Conservation (phyloP, 75 land plant genomes). For the Ceratopteris richardii region DNA sequence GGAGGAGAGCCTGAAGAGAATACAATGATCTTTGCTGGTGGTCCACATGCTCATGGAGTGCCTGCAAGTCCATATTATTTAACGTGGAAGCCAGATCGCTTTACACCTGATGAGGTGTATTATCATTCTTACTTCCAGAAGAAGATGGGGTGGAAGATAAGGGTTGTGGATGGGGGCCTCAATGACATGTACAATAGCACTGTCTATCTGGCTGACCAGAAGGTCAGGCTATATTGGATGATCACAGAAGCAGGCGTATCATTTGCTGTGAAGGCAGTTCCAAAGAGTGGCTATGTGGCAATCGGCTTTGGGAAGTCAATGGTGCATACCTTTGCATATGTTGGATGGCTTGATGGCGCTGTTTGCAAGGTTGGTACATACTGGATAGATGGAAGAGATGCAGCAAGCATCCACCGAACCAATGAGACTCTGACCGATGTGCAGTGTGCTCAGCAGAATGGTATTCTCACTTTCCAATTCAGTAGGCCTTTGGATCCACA, state of each 20-base stretch:
- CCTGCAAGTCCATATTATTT: slow-evolving; percentile 64
- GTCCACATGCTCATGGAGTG: slow-evolving; percentile 75
- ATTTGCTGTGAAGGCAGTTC: slow-evolving; percentile 84
- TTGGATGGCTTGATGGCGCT: slow-evolving; percentile 85
- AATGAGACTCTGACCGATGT: slow-evolving; percentile 66
- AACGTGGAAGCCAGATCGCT: slow-evolving; percentile 78
- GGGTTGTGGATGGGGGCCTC: slow-evolving; percentile 96
- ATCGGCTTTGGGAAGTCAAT: slow-evolving; percentile 88
- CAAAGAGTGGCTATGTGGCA: slow-evolving; percentile 92
- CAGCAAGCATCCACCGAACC: slow-evolving; percentile 63
- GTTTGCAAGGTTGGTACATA: slow-evolving; percentile 63
- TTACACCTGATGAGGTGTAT: slow-evolving; percentile 84
- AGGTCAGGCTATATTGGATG: slow-evolving; percentile 88
- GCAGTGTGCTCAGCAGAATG: slow-evolving; percentile 70
- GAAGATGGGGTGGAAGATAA: slow-evolving; percentile 97
- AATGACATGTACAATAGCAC: slow-evolving; percentile 97
- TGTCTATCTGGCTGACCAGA: slow-evolving; percentile 86
- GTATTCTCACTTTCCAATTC: slow-evolving; percentile 88
- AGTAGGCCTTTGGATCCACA: slow-evolving; percentile 68
- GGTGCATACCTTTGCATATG: slow-evolving; percentile 92
- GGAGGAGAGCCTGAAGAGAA: slow-evolving; percentile 61
- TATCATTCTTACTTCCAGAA: slow-evolving; percentile 66
- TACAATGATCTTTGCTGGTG: slow-evolving; percentile 76
- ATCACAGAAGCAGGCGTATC: slow-evolving; percentile 64
- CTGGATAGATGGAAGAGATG: slow-evolving; percentile 82